Base-by-base conservation (phyloP, 306 rosid genomes). In the Casuarina cunninghamiana region DNA sequence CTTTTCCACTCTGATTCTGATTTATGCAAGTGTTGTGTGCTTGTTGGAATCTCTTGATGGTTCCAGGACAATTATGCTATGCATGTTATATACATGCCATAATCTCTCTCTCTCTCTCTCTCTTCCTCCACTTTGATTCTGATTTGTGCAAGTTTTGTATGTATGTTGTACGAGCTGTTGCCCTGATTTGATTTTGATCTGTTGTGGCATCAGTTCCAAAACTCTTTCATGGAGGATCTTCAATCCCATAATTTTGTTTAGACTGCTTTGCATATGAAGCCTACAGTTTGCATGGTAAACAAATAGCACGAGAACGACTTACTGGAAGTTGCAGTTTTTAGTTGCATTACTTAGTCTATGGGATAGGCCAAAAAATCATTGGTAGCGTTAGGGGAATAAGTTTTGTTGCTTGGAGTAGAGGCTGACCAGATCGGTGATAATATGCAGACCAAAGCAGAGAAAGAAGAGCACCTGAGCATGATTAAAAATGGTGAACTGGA, bases 371-470 rank as follows among this genome's bases (percentile, higher is more conserved):
- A 46, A 48, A 10, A 48, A 48, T 48, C 51, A 10, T 65, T 73
- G 21, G 44, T 58, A 46, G 55, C 77, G 53, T 82, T 73, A 51
- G 71, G 49, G 26, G 53, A 74, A 49, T 66, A 68, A 75, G 43
- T 69, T 21, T 73, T 72, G 73, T 17, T 76, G 39, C 42, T 63
- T 54, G 79, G 58, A 77, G 75, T 80, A 72, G 81, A 78, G 73
- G 81, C 82, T 85, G 60, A 86, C 84, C 72, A 65, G 49, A 82
- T 71, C 73, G 72, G 57, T 81, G 73, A 71, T 75, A 74, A 81
- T 79, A 77, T 87, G 90, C 93, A 95, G 98, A 95, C 92, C 12
- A 90, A 45, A 86, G 75, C 91, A 53, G 97, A 95, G 89, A 95
- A 92, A 71, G 98, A 95, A 79, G 83, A 48, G 72, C 75, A 91